A percentile compares a stretch with the other conserved stretches of the same genome.
These are phyloP conservation scores for Sphaceloma murrayae DNA, from an alignment of 2,329 filamentous ascomycete genomes.

Conservation along the genomic window DNA sequence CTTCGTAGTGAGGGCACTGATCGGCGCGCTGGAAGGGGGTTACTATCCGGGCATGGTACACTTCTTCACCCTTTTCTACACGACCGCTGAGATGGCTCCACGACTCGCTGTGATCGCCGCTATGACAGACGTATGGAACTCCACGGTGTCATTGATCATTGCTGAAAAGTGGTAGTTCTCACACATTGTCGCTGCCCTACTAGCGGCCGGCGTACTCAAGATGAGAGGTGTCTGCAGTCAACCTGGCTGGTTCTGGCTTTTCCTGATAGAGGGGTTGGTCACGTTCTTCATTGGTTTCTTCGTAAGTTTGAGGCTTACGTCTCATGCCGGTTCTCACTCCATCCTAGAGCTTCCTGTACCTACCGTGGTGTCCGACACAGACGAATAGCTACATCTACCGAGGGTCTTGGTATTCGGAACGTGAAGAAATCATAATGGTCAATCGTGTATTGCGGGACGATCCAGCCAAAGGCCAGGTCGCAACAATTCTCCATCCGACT, in stretches of 20 bases:
- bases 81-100: constrained; percentile 17
- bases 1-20: constrained; percentile 17
- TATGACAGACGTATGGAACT: constrained; percentile 16
- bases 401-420: constrained; percentile 25
- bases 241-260: constrained; percentile 21
- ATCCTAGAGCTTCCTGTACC: constrained; percentile 24
- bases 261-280: constrained; percentile 18
- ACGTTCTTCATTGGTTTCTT: constrained; percentile 19
- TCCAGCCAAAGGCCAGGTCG: constrained; percentile 19
- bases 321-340: neutral
- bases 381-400: constrained; percentile 24
- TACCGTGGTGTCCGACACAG: constrained; percentile 25
- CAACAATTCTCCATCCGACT: constrained; percentile 15
- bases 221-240: constrained; percentile 18
- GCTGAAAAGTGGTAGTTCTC: constrained; percentile 16
- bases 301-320: neutral
- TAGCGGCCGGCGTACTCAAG: constrained; percentile 19
- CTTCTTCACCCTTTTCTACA: constrained; percentile 20
- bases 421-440: constrained; percentile 27
- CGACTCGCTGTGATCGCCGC: constrained; percentile 16
- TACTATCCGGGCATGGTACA: constrained; percentile 20
- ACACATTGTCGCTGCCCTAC: constrained; percentile 18
- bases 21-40: constrained; percentile 19
- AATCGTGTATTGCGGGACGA: constrained; percentile 21
- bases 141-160: neutral